Evolutionary conservation across 1,284 basidiomycete species (phyloP).

Genomic region (Malassezia slooffiae): DNA sequence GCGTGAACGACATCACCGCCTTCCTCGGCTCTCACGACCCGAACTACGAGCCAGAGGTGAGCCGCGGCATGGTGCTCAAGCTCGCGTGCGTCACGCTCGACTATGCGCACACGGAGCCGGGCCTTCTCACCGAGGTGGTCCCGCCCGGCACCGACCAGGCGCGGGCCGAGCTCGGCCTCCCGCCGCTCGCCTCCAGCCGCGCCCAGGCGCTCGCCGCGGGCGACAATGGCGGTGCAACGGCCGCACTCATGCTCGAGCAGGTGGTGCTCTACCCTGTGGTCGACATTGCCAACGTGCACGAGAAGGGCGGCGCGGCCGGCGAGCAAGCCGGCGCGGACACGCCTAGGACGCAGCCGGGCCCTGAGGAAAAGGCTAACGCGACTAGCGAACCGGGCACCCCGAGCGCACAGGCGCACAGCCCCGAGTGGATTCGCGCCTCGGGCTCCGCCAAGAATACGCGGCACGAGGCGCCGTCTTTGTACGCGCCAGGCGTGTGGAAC

Average conservation of each 20-base stretch:
- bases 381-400: no score
- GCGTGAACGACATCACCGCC: neutral
- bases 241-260: neutral
- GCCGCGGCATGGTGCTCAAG: conserved; percentile 8
- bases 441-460: no score
- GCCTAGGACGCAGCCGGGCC: no score
- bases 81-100: conserved; percentile 7
- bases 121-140: neutral
- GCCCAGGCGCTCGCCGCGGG: neutral
- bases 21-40: conserved; percentile 5
- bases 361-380: no score
- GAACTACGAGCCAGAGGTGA: conserved; percentile 7
- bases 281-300: conserved; percentile 2
- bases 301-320: no score
- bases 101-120: conserved; percentile 1
- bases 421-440: no score
- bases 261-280: conserved; percentile 9
- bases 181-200: conserved; percentile 2
- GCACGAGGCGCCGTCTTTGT: no score
- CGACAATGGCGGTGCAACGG: conserved; percentile 2
- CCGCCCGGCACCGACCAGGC: conserved; percentile 2
- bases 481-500: conserved; percentile 7
- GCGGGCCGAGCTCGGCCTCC: conserved; percentile 8
- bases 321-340: no score
- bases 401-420: no score